Evolutionary conservation across 2,329 filamentous ascomycete species (phyloP).

Genomic region (Arthrinium phaeospermum): DNA sequence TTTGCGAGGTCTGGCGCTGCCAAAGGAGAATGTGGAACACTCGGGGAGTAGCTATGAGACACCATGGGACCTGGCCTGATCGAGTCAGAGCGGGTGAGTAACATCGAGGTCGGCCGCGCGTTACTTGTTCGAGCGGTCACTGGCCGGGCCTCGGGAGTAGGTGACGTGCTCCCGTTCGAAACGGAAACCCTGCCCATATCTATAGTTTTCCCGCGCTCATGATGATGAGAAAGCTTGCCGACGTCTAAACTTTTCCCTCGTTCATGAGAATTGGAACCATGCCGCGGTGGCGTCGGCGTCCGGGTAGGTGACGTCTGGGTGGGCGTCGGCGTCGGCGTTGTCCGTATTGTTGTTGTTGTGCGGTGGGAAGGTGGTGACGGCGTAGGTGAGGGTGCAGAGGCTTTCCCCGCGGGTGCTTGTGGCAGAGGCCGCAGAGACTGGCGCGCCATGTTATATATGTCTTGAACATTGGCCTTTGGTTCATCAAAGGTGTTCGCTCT

Average conservation of each 20-base stretch:
- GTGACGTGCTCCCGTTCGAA: slow-evolving; percentile 47
- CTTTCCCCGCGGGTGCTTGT: neutral
- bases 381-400: neutral
- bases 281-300: slow-evolving; percentile 43
- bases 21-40: neutral
- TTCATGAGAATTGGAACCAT: slow-evolving; percentile 49
- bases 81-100: slow-evolving; percentile 63
- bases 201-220: slow-evolving; percentile 68
- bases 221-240: slow-evolving; percentile 52
- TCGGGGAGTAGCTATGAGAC: slow-evolving; percentile 2
- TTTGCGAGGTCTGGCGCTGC: slow-evolving; percentile 75
- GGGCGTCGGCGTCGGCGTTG: slow-evolving; percentile 38
- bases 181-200: slow-evolving; percentile 61
- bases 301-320: slow-evolving; percentile 41
- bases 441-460: slow-evolving; percentile 73
- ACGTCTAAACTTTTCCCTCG: slow-evolving; percentile 72
- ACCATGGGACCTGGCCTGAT: slow-evolving; percentile 42
- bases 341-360: slow-evolving; percentile 34
- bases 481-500: slow-evolving; percentile 52
- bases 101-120: slow-evolving; percentile 64
- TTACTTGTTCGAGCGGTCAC: slow-evolving; percentile 41
- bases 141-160: slow-evolving; percentile 30
- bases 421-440: slow-evolving; percentile 75
- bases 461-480: slow-evolving; percentile 57
- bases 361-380: slow-evolving; percentile 32